Base-by-base conservation (phyloP, 1,284 basidiomycete genomes). In the Pascua sp. region DNA sequence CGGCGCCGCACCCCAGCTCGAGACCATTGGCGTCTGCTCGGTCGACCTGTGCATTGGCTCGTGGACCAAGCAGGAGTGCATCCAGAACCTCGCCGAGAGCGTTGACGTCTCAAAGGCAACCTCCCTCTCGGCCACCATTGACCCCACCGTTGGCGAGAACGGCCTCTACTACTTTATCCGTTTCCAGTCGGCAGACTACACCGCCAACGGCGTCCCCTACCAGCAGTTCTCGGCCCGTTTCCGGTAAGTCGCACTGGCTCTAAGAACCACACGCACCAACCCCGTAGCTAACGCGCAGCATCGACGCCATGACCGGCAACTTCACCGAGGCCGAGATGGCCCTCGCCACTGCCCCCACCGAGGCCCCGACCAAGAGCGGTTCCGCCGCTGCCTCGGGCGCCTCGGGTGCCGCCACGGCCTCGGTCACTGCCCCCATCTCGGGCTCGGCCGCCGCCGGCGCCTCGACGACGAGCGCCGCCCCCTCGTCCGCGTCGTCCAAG, bases 221-320 rank as follows among this genome's bases (percentile, higher is more conserved):
- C 79, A 86, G 62, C 84, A 88, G 2, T 93, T 91, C 81, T 90
- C 89, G n/a, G 82, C 90, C 58, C 85, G 85, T 67, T 93, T 91
- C 80, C 51, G 62, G 69, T 69, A 39, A 65, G 70, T 65, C 36
- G 45, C 32, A 11, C 36, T 11, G 18, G 32, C 11, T n/a, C n/a
- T n/a, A n/a, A n/a, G n/a, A n/a, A n/a, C n/a, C n/a, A n/a, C 16
- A 47, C 37, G 15, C 49, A 39, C 49, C 24, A 16, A 39, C 44
- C 13, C n/a, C 32, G 32, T 17, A 32, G n/a, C 50, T 45, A 32
- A 53, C 39, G 5, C n/a, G 1, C 58, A 72, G 70, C 12, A 60
- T 78, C 60, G 42, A 60, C 36, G 59, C 62, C 46, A 77, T 77
- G 76, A 70, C 65, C 32, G 77, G 77, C 36, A 64, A 57, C n/a